Base-by-base conservation (phyloP, 2,329 filamentous ascomycete species). In the Xylaria sp. region DNA sequence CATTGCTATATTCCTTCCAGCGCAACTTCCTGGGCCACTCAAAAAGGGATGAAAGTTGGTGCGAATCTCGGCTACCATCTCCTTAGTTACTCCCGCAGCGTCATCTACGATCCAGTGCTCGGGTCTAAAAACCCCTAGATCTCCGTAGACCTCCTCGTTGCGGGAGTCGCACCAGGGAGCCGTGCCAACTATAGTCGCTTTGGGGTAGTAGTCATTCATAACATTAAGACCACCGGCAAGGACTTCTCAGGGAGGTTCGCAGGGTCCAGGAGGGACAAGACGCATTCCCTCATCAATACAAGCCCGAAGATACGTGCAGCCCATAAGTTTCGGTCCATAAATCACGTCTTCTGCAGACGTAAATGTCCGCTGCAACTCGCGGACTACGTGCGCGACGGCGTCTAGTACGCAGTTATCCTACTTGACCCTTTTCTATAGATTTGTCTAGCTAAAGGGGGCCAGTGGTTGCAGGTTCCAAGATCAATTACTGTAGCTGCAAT, bases 241-340 rank as follows among this genome's bases (percentile, higher is more conserved):
- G 0, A 75, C 74, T 65, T 74, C 71, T 1, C 75, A 72, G 0
- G 72, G 71, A 0, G 70, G 54, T 3, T 74, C 73, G 58, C 69
- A 60, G 0, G 74, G 67, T 0, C 64, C 64, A 0, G 71, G 17
- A 0, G 73, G 74, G 4, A 62, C 34, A 2, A 77, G 54, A 0
- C 75, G 73, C 72, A 77, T 72, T 1, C 62, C 72, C 30, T 77
- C 75, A n/a, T 77, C 71, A 4, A 77, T 63, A 30, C 72, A 76
- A 1, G 75, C 73, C 3, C 51, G 50, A 1, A 76, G 61, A 48
- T 76, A 77, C 9, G 32, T 59, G 50, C 71, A 74, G 3, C n/a
- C 36, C 14, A 47, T 3, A 2, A 76, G 73, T 45, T 71, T 72
- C 1, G 72, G 69, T 0, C 73, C 71, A 54, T 69, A 61, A 0